phyloP scores from a whole-genome alignment of 805 yeast species.

The Schwanniomyces yamadae region DNA sequence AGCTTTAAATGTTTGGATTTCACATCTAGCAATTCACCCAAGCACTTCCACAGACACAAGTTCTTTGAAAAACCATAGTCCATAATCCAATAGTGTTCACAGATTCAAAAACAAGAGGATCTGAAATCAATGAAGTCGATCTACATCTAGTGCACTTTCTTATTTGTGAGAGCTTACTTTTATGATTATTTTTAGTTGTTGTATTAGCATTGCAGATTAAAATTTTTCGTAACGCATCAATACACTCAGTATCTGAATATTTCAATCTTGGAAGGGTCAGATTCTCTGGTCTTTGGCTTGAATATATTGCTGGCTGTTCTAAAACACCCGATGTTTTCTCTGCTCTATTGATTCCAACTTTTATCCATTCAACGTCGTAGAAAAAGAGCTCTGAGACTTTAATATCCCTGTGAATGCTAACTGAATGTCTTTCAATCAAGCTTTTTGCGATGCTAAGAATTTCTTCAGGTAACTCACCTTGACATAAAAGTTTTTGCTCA shows the following conservation, averaged over 20 bases:
- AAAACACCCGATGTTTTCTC: neutral
- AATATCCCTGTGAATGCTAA: slow-evolving; percentile 42
- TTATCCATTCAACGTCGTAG: slow-evolving; percentile 67
- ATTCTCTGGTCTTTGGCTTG: slow-evolving; percentile 4
- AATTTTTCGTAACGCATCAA: slow-evolving; percentile 40
- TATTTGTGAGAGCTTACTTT: slow-evolving; percentile 10
- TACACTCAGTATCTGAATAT: slow-evolving; percentile 21
- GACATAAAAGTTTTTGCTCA: slow-evolving; percentile 62
- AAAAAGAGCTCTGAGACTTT: slow-evolving; percentile 57
- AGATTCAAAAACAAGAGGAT: slow-evolving; percentile 37
- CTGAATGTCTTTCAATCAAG: slow-evolving; percentile 48
- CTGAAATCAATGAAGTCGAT: slow-evolving; percentile 40
- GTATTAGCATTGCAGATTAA: slow-evolving; percentile 17
- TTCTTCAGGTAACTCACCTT: slow-evolving; percentile 56
- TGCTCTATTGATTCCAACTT: slow-evolving; percentile 27
- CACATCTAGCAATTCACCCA: slow-evolving; percentile 49
- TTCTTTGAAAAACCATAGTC: slow-evolving; percentile 68
- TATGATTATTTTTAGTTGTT: neutral
- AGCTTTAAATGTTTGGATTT: too few species aligned
- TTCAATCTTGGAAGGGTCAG: slow-evolving; percentile 20
- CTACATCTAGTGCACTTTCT: slow-evolving; percentile 44
- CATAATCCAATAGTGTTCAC: slow-evolving; percentile 40
- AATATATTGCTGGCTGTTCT: neutral
- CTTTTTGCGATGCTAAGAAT: slow-evolving; percentile 39
- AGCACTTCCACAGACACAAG: slow-evolving; percentile 76